Percentiles rank a stretch among this genome's conserved stretches.
Evolutionary conservation across 2,329 filamentous ascomycete genomes (phyloP).

Genomic region (Calonectria naviculata): DNA sequence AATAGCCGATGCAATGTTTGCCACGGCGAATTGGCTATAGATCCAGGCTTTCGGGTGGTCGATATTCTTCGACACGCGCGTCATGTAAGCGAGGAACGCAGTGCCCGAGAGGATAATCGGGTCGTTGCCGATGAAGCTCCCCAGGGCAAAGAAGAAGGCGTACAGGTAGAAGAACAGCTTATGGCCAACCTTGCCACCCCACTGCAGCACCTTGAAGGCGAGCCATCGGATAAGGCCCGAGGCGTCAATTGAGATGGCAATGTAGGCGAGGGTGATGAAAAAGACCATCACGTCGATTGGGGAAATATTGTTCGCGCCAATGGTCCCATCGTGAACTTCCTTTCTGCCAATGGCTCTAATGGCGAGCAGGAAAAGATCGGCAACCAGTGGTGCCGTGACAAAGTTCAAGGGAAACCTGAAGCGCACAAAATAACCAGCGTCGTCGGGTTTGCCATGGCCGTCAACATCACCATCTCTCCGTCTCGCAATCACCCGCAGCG

Average conservation of each 20-base stretch:
- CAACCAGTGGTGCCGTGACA: conserved; percentile 76
- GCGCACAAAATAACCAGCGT: conserved; percentile 53
- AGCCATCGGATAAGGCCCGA: conserved; percentile 78
- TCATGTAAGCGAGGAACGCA: conserved; percentile 82
- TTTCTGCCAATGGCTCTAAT: conserved; percentile 73
- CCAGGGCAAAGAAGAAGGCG: conserved; percentile 75
- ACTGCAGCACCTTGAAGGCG: conserved; percentile 76
- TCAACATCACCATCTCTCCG: conserved; percentile 34
- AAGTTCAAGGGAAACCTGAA: conserved; percentile 75
- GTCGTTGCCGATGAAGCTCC: conserved; percentile 79
- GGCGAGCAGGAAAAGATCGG: conserved; percentile 77
- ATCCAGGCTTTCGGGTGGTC: conserved; percentile 79
- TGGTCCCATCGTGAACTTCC: conserved; percentile 76
- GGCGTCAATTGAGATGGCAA: conserved; percentile 81
- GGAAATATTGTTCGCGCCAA: conserved; percentile 73
- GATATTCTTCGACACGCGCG: conserved; percentile 79
- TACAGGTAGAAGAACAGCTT: conserved; percentile 80
- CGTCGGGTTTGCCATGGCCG: not conserved
- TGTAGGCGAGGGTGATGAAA: conserved; percentile 80
- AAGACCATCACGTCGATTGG: conserved; percentile 81
- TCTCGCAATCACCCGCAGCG: conserved; percentile 64
- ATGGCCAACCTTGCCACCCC: conserved; percentile 75
- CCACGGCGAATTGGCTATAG: conserved; percentile 76
- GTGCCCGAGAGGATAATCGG: conserved; percentile 81
- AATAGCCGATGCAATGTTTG: conserved; percentile 80